These are phyloP conservation scores for Drechslerella coelobrocha DNA, from an alignment of 2,329 filamentous ascomycete species.

Conservation along the genomic window DNA sequence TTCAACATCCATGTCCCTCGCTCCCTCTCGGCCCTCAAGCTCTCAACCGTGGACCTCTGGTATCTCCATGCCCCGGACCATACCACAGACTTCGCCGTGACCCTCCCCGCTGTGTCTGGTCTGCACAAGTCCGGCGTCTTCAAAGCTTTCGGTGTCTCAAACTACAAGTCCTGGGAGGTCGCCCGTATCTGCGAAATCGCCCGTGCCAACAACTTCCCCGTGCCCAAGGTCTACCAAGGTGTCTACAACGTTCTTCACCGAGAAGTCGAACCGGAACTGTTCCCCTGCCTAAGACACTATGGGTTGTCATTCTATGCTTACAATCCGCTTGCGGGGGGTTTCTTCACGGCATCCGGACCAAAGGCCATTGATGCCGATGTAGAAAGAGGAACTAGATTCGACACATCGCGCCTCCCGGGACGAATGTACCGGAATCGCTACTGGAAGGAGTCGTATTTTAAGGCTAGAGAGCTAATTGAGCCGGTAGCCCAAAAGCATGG, in stretches of 20 bases:
- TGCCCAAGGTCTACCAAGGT: slow-evolving; percentile 82
- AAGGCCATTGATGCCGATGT: slow-evolving; percentile 66
- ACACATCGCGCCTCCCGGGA: slow-evolving; percentile 69
- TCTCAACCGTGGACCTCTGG: slow-evolving; percentile 67
- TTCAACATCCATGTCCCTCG: slow-evolving; percentile 30
- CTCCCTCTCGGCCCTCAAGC: slow-evolving; percentile 27
- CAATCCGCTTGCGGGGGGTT: slow-evolving; percentile 80
- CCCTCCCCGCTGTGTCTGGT: slow-evolving; percentile 77
- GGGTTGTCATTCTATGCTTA: slow-evolving; percentile 80
- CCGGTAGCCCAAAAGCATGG: slow-evolving; percentile 71
- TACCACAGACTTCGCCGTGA: slow-evolving; percentile 77
- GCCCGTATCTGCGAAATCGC: slow-evolving; percentile 82
- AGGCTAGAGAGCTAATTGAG: slow-evolving; percentile 73
- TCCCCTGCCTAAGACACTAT: slow-evolving; percentile 76
- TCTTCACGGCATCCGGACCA: slow-evolving; percentile 73
- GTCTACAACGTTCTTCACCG: slow-evolving; percentile 87
- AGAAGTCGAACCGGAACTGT: slow-evolving; percentile 75
- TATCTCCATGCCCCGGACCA: slow-evolving; percentile 76
- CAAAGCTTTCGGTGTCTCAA: slow-evolving; percentile 77
- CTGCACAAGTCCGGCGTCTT: slow-evolving; percentile 88
- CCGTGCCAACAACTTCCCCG: slow-evolving; percentile 79
- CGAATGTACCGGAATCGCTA: slow-evolving; percentile 71
- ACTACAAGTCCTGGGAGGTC: slow-evolving; percentile 86
- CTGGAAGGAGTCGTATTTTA: slow-evolving; percentile 72
- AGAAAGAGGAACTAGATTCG: slow-evolving; percentile 53